Percentiles rank a stretch among this genome's conserved stretches.
Conservation (phyloP, 768 basidiomycete species). For the Serendipita sp. region DNA sequence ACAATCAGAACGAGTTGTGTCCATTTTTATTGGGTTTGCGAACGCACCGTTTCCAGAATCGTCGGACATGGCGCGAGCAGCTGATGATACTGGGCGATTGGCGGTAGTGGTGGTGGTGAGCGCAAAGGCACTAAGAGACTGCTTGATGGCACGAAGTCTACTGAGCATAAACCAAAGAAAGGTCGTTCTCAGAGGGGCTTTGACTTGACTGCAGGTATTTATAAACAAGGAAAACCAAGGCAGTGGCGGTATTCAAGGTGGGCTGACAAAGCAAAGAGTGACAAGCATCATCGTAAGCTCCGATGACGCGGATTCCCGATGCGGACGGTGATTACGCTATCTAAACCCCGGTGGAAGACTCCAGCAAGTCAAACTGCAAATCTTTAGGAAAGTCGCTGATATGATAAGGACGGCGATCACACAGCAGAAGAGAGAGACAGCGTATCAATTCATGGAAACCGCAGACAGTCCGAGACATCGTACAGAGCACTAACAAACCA, state of each 20-base stretch:
- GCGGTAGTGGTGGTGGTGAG: background rate
- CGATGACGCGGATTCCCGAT: background rate
- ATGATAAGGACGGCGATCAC: background rate
- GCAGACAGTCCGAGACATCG: too few species aligned
- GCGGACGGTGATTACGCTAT: background rate
- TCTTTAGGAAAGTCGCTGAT: background rate
- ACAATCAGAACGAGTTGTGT: too few species aligned
- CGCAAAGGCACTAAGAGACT: background rate
- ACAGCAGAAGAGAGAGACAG: background rate
- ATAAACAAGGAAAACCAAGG: background rate
- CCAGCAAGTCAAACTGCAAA: background rate
- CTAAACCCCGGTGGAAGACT: conserved; percentile 1
- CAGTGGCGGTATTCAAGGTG: background rate
- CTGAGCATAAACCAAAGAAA: background rate
- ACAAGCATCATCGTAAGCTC: too few species aligned
- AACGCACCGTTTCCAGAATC: background rate
- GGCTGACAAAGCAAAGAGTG: background rate
- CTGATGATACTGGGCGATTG: background rate
- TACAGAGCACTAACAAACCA: too few species aligned
- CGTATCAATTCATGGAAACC: background rate
- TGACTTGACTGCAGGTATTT: too few species aligned
- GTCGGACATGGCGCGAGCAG: background rate
- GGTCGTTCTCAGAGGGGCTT: too few species aligned
- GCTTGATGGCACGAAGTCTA: background rate
- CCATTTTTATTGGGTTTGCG: too few species aligned